phyloP scores from a whole-genome alignment of 352 stramenopile genomes.

The Phytophthora pluvialis region DNA sequence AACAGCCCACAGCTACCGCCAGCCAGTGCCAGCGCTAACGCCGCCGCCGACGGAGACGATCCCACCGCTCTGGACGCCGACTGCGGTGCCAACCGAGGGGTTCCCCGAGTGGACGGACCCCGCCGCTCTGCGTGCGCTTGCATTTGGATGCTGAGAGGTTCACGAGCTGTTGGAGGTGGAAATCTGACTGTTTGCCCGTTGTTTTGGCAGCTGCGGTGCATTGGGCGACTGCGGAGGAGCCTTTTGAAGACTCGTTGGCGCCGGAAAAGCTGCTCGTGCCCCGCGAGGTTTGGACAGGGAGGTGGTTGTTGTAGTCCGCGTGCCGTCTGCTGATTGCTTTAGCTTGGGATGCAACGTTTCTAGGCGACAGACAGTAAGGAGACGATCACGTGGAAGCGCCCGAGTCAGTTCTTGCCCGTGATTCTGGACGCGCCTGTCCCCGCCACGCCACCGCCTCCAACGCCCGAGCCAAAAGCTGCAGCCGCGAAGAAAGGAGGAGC shows the following conservation, averaged over 20 bases:
- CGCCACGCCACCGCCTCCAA: constrained; percentile 18
- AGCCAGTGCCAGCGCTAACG: constrained; percentile 33
- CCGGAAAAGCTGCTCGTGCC: constrained; percentile 37
- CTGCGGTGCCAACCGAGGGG: constrained; percentile 37
- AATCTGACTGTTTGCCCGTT: background rate
- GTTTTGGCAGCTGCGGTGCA: constrained; percentile 43
- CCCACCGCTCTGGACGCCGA: constrained; percentile 49
- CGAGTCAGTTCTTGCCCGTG: constrained; percentile 58
- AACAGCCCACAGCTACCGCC: constrained; percentile 14
- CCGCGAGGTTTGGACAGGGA: constrained; percentile 21
- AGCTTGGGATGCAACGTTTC: no score
- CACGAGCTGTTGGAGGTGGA: background rate
- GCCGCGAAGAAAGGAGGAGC: constrained; percentile 37
- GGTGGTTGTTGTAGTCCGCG: background rate
- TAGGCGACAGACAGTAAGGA: background rate
- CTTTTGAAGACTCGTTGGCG: constrained; percentile 53
- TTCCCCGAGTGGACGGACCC: constrained; percentile 72
- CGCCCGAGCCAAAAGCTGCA: constrained; percentile 38
- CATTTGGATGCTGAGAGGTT: background rate
- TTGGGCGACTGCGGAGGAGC: constrained; percentile 50
- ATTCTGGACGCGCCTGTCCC: constrained; percentile 44
- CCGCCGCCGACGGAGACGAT: constrained; percentile 44
- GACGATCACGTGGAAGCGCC: constrained; percentile 66
- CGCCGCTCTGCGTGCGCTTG: constrained; percentile 27
- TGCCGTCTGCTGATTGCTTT: background rate